These are phyloP conservation scores for Atalantia buxifolia DNA, from an alignment of 345 rosid species.

Conservation along the genomic window DNA sequence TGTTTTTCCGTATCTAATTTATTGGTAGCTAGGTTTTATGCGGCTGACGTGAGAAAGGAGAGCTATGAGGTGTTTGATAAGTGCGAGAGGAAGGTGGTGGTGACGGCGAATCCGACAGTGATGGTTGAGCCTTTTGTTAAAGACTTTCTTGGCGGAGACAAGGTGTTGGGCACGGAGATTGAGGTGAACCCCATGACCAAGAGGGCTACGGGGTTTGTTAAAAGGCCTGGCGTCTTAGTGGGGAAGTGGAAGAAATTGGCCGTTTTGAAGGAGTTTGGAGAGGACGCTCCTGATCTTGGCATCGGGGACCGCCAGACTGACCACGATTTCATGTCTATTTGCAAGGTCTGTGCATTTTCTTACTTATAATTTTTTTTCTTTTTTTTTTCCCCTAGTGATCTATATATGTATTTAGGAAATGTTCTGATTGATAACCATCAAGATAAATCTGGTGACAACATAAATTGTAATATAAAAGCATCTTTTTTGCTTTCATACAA, in stretches of 20 bases:
- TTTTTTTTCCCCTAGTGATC: too few relatives aligned
- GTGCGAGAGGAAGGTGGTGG: conserved; percentile 89
- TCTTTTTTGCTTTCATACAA: too few relatives aligned
- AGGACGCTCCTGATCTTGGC: conserved; percentile 67
- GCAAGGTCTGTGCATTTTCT: conserved; percentile 57
- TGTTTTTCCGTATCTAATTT: too few relatives aligned
- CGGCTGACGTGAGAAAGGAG: conserved; percentile 82
- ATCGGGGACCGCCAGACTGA: conserved; percentile 83
- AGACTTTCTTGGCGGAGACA: conserved; percentile 85
- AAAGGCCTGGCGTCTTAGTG: conserved; percentile 79
- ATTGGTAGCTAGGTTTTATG: conserved; percentile 59
- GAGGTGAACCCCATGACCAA: conserved; percentile 74
- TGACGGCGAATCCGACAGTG: conserved; percentile 83
- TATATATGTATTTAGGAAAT: too few relatives aligned
- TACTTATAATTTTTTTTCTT: too few relatives aligned
- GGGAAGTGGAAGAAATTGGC: conserved; percentile 70
- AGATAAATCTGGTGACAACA: too few relatives aligned
- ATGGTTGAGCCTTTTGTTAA: conserved; percentile 95
- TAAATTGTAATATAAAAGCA: too few relatives aligned
- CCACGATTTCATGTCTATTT: conserved; percentile 86
- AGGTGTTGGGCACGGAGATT: conserved; percentile 92
- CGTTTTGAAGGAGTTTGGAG: conserved; percentile 66
- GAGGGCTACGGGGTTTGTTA: conserved; percentile 87
- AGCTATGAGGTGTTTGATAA: conserved; percentile 75
- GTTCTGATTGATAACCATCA: too few relatives aligned